Percentiles rank a stretch among this genome's conserved stretches.
These are phyloP conservation scores for Ophiocordyceps camponoti-rufipedis DNA, from an alignment of 2,329 filamentous ascomycete species.

Conservation along the genomic window DNA sequence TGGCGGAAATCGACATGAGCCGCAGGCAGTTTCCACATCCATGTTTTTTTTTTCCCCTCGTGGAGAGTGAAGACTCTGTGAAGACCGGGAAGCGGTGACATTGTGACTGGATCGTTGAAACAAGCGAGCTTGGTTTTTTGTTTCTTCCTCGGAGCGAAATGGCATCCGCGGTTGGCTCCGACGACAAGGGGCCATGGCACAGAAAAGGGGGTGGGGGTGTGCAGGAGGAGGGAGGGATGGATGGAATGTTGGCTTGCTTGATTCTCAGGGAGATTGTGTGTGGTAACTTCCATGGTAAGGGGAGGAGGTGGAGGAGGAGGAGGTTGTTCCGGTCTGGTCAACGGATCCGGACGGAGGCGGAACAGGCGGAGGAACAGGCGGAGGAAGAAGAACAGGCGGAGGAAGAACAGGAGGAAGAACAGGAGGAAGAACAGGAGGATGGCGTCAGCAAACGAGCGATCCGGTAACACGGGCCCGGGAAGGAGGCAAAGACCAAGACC, in stretches of 20 bases:
- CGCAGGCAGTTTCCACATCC: background rate
- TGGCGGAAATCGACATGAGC: background rate
- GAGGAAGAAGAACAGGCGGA: background rate
- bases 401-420: background rate
- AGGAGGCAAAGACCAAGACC: no score
- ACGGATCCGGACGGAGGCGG: no score
- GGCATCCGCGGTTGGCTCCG: background rate
- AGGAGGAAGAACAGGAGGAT: background rate
- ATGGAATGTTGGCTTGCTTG: background rate
- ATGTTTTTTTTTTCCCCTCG: background rate
- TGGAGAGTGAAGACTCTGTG: no score
- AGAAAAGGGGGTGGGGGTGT: background rate
- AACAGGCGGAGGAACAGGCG: background rate
- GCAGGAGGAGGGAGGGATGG: background rate
- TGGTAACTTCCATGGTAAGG: no score
- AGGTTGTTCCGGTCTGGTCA: no score
- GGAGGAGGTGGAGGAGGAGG: background rate
- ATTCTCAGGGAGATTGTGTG: background rate
- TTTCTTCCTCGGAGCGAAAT: no score
- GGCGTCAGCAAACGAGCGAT: background rate
- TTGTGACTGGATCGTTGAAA: no score
- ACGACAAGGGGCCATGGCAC: background rate
- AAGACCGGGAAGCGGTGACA: no score
- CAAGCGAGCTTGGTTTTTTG: no score
- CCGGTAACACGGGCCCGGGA: background rate